Percentiles rank a stretch among this genome's conserved stretches.
These are phyloP conservation scores for Sphaerobolus stellatus DNA, from an alignment of 1,284 basidiomycete species.

Conservation along the genomic window DNA sequence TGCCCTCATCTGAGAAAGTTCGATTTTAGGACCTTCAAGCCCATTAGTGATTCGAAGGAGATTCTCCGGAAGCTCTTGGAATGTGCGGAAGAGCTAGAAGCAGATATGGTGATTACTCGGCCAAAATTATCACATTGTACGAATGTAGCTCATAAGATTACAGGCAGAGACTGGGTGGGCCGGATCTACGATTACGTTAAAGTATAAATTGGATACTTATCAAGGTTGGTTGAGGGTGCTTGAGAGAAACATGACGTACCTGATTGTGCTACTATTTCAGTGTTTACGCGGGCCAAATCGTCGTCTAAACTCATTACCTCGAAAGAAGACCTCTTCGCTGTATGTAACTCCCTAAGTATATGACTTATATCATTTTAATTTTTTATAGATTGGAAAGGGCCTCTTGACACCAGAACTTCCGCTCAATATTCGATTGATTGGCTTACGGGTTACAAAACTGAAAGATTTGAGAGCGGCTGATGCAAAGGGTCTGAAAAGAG, in stretches of 20 bases:
- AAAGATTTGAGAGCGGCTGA: slow-evolving; percentile 67
- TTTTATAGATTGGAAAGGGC: slow-evolving; percentile 70
- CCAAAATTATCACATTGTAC: not conserved
- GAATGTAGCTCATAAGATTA: not conserved
- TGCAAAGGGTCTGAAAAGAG: slow-evolving; percentile 63
- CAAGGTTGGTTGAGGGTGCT: slow-evolving; percentile 49
- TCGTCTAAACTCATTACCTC: slow-evolving; percentile 68
- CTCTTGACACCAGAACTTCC: slow-evolving; percentile 80
- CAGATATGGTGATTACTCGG: slow-evolving; percentile 54
- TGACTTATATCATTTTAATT: slow-evolving; percentile 9
- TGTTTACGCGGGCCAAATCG: slow-evolving; percentile 81
- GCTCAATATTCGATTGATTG: slow-evolving; percentile 74
- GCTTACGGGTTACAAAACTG: slow-evolving; percentile 79
- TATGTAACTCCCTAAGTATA: slow-evolving; percentile 35
- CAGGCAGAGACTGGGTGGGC: slow-evolving; percentile 60
- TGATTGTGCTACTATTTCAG: slow-evolving; percentile 36
- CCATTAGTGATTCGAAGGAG: slow-evolving; percentile 60
- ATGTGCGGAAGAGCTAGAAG: slow-evolving; percentile 75
- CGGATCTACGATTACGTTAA: slow-evolving; percentile 75
- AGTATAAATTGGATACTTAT: slow-evolving; percentile 79
- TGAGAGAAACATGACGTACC: not conserved
- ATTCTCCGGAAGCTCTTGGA: slow-evolving; percentile 77
- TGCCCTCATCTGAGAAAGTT: not conserved
- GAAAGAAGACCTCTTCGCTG: slow-evolving; percentile 77
- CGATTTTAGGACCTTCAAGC: slow-evolving; percentile 65